Base-by-base conservation (phyloP, 768 basidiomycete genomes). In the Pleurotus giganteus region DNA sequence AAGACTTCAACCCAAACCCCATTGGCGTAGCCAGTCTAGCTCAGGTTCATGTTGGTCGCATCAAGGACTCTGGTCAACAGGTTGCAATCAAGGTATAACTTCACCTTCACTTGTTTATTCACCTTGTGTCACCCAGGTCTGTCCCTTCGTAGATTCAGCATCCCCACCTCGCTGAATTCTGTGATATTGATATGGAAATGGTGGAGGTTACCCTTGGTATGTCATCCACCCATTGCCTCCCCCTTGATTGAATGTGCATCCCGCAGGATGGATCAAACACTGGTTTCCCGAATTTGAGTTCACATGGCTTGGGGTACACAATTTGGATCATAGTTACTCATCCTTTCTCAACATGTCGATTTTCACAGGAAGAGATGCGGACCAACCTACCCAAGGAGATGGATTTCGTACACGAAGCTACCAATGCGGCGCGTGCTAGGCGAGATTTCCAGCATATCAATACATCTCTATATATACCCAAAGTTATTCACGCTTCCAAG, bases 211-310 rank as follows among this genome's bases (percentile, higher is more conserved):
- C 87, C 5, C 72, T 91, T 6, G 84, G 86, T 86, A 58, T 17
- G 78, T 60, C 21, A 1, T 11, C 44, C 9, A 12, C 29, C 29
- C 36, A 53, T 24, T 19, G 19, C 29, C 9, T 31, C 12, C n/a
- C 11, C 4, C n/a, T 21, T 9, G 12, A 42, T 11, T 37, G 26
- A 21, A 21, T 11, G 23, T 28, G 8, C 41, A 44, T 54, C 31
- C 26, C 51, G 64, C 47, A 86, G 86, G 86, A 15, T 88, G 91
- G 82, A 86, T 99, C 59, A 95, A 95, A 64, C 82, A 82, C 57
- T 85, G 92, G 80, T 98, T 98, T 69, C 97, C 97, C 1, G 86
- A 94, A 52, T 99, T 98, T 61, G 95, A 98, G 67, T 91, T 96
- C 65, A 86, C 86, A 0, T 97, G 94, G 95, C 78, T 96, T 9